Base-by-base conservation (phyloP, 2,329 filamentous ascomycete genomes). In the Epichloe sibirici region DNA sequence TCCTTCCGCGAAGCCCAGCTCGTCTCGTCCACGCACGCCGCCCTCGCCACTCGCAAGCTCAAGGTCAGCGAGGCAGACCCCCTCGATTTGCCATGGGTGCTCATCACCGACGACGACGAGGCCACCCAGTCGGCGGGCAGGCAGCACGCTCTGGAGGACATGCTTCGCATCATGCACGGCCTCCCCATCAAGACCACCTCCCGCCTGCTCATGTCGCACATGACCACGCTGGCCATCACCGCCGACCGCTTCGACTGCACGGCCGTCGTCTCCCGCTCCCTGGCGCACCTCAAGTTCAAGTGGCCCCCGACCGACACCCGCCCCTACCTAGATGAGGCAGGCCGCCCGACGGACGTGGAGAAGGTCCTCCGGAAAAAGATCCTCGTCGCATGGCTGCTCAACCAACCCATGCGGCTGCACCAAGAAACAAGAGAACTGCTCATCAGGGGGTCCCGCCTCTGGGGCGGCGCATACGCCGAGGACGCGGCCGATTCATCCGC, bases 221-320 rank as follows among this genome's bases (percentile, higher is more conserved):
- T 86, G 11, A 78, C 82, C 13, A 85, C 83, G 2, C 69, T 90
- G 42, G 81, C 83, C 42, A 76, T 88, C 49, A 76, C 88, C 52
- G 84, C 85, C 9, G 86, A 90, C 65, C 79, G 84, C 45, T 90
- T 88, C 66, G 83, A 85, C 67, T 85, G 83, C 55, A 67, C 81
- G 2, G 64, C 71, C 3, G 64, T 72, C 11, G 73, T 88, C 2
- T 71, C 77, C 8, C 71, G 70, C 46, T 79, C 80, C 56, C 65
- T 85, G 17, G 63, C 66, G 13, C 64, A 71, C 11, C 61, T 74
- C 47, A 78, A 73, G 60, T 75, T 78, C 62, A 79, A 75, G 60
- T 82, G 78, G 72, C 78, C 77, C 0, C 56, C 68, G 40, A 76
- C 74, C 7, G 70, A 57, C 40, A 66, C 67, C 4, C 71, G 66